Evolutionary conservation across 139 green algal genomes (phyloP).

Genomic region (Marvania coccoides): DNA sequence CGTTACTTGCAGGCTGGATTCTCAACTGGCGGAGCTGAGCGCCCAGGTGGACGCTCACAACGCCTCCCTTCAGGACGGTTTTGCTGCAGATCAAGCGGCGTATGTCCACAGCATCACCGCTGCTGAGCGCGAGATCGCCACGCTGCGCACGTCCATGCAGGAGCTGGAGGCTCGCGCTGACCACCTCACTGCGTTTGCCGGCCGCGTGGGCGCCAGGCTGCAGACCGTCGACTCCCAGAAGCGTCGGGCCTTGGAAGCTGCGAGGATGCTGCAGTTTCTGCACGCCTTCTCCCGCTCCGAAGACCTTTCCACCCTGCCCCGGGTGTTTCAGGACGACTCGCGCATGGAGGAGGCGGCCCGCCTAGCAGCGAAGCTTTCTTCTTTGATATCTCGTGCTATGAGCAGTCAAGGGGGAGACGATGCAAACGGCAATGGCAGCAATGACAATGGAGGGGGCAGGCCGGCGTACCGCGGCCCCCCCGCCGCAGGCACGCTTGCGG

Average conservation of each 20-base stretch:
- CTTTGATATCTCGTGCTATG: neutral
- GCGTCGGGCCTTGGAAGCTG: constrained; percentile 24
- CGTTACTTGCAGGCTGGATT: neutral
- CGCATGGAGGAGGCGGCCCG: constrained; percentile 39
- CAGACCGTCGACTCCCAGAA: constrained; percentile 32
- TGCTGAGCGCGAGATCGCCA: neutral
- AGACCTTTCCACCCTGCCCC: constrained; percentile 35
- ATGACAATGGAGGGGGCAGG: neutral
- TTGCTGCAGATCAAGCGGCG: neutral
- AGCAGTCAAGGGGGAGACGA: neutral
- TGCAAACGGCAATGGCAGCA: neutral
- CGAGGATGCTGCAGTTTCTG: constrained; percentile 28
- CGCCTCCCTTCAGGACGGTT: neutral
- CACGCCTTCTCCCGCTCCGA: constrained; percentile 29
- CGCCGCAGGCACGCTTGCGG: constrained; percentile 8
- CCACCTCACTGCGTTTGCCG: neutral
- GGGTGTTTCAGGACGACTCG: constrained; percentile 44
- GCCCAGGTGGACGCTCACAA: neutral
- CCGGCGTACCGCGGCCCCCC: neutral
- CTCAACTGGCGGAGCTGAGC: neutral
- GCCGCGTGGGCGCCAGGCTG: neutral
- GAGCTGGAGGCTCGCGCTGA: neutral
- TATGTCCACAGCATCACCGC: neutral
- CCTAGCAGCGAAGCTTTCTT: neutral
- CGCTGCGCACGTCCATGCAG: neutral